Conservation (phyloP, 208 protist genomes). For the Leishmania tarentolae region DNA sequence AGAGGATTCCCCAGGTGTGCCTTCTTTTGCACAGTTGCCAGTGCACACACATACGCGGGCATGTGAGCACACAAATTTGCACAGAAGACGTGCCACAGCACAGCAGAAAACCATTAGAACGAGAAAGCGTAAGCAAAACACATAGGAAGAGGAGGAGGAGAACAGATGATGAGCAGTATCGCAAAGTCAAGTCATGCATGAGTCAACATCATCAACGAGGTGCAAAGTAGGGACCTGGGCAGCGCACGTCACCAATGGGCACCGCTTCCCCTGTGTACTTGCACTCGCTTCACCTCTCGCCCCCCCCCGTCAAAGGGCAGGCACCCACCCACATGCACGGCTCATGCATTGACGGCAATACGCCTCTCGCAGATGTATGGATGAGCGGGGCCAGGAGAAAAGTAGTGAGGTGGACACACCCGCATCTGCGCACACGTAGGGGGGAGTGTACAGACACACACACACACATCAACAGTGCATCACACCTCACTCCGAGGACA, state of each 20-base stretch:
- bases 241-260: not conserved
- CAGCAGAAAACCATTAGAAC: not conserved
- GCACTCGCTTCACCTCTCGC: not conserved
- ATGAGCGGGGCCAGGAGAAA: not conserved
- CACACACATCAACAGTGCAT: not conserved
- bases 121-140: not conserved
- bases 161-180: not conserved
- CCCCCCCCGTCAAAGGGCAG: not conserved
- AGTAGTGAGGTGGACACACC: not conserved
- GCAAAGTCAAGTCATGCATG: not conserved
- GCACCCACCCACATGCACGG: not conserved
- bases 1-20: not conserved
- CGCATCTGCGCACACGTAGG: constrained; percentile 2
- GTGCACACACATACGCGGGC: not conserved
- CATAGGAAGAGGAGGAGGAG: not conserved
- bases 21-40: not conserved
- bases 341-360: not conserved
- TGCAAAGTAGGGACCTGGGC: not conserved
- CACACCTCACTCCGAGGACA: not conserved
- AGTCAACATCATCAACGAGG: not conserved
- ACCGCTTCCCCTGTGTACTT: not conserved
- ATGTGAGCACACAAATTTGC: not conserved
- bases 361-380: not conserved
- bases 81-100: not conserved
- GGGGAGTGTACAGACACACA: not conserved